A percentile compares a stretch with the other conserved stretches of the same genome.
phyloP scores from a whole-genome alignment of 179 eudicot genomes.

The Camellia oleifera region DNA sequence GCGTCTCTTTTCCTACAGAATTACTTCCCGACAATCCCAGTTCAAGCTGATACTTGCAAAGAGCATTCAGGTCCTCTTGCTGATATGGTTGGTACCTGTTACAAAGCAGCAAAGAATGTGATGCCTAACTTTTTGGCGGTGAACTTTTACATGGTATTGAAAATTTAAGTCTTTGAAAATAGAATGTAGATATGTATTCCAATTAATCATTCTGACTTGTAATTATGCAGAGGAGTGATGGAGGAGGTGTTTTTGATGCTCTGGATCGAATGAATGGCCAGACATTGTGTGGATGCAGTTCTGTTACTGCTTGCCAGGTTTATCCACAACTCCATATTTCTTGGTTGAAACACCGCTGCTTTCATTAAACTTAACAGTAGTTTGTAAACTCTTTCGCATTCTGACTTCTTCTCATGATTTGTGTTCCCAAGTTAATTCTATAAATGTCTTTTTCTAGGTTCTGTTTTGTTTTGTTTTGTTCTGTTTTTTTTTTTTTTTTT shows the following conservation, averaged over 20 bases:
- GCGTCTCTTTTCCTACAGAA: conserved; percentile 83
- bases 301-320: conserved; percentile 92
- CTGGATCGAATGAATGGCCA: conserved; percentile 87
- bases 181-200: conserved; percentile 3
- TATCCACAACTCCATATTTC: conserved; percentile 20
- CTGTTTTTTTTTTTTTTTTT: no score
- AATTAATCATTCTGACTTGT: conserved; percentile 16
- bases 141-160: conserved; percentile 89
- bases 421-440: neutral
- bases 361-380: neutral
- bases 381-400: neutral
- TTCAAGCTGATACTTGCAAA: conserved; percentile 81
- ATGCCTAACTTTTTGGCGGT: conserved; percentile 95
- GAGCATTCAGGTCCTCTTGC: conserved; percentile 78
- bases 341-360: neutral
- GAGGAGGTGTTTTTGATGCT: conserved; percentile 82
- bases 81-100: conserved; percentile 76
- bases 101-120: conserved; percentile 64
- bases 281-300: conserved; percentile 77
- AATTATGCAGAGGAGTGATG: conserved; percentile 87
- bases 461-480: no score
- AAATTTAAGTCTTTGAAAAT: neutral
- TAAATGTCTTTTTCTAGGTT: neutral
- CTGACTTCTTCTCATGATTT: neutral
- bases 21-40: conserved; percentile 79